A percentile compares a stretch with the other conserved stretches of the same genome.
phyloP scores from a whole-genome alignment of 228 moss, liverwort and hornwort genomes.

The Sphagnum magellanicum region DNA sequence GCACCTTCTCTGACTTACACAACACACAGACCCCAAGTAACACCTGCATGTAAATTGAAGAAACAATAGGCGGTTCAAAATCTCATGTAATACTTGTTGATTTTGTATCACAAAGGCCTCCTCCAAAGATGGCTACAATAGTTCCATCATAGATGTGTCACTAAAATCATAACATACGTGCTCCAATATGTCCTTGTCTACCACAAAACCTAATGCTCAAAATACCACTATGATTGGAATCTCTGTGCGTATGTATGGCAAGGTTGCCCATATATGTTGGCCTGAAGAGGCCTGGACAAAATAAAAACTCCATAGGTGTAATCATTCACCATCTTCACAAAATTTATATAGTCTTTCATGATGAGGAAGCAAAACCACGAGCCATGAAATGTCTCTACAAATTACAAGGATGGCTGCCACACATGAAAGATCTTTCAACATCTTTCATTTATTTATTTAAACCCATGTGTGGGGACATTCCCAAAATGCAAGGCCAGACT shows the following conservation, averaged over 20 bases:
- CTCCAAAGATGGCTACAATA: slow-evolving; percentile 88
- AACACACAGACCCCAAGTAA: too few relatives aligned
- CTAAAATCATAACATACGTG: slow-evolving; percentile 97
- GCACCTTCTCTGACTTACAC: too few relatives aligned
- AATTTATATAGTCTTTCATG: too few relatives aligned
- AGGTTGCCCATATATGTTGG: slow-evolving; percentile 89
- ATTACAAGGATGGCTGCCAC: too few relatives aligned
- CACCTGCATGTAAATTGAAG: neutral
- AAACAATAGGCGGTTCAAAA: neutral
- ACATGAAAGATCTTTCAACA: too few relatives aligned
- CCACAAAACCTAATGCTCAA: slow-evolving; percentile 91
- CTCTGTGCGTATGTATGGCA: slow-evolving; percentile 90
- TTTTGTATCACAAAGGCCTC: slow-evolving; percentile 99
- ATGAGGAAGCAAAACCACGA: too few relatives aligned
- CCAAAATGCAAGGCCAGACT: too few relatives aligned
- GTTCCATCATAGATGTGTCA: slow-evolving; percentile 95
- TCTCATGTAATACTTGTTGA: slow-evolving; percentile 42
- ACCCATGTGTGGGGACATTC: too few relatives aligned
- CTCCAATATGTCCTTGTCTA: slow-evolving; percentile 93
- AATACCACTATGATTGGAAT: slow-evolving; percentile 98
- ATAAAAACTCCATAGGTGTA: too few relatives aligned
- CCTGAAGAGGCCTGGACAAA: slow-evolving; percentile 64
- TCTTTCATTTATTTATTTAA: too few relatives aligned
- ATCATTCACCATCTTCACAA: too few relatives aligned
- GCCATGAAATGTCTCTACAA: too few relatives aligned